Evolutionary conservation across 768 basidiomycete genomes (phyloP).

Genomic region (Mycena rebaudengoi): DNA sequence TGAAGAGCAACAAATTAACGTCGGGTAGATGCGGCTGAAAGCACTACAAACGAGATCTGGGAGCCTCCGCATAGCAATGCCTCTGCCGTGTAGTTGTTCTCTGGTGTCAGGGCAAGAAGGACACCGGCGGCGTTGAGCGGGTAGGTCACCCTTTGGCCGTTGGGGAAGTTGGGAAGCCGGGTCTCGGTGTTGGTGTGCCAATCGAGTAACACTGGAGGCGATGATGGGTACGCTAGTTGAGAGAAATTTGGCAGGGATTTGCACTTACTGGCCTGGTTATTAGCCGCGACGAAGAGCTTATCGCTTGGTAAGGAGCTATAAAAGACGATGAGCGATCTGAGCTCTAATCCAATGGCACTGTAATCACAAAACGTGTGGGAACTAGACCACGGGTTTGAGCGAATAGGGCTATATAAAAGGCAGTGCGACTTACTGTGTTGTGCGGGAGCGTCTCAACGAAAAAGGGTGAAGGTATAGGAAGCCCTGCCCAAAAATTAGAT

Average conservation of each 20-base stretch:
- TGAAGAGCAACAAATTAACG: not conserved
- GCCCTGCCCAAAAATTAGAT: conserved; percentile 5
- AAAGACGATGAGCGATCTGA: not conserved
- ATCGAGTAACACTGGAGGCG: conserved; percentile 31
- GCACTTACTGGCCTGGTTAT: conserved; percentile 29
- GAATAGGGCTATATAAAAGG: not conserved
- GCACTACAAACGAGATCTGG: conserved; percentile 20
- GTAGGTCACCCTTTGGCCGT: conserved; percentile 31
- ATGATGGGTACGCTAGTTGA: not conserved
- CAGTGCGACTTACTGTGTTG: conserved; percentile 10
- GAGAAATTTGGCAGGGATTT: not conserved
- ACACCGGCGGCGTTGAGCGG: conserved; percentile 29
- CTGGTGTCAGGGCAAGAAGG: conserved; percentile 37
- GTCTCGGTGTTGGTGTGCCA: conserved; percentile 34
- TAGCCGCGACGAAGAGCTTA: conserved; percentile 34
- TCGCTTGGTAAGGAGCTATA: conserved; percentile 29
- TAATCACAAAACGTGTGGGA: conserved; percentile 22
- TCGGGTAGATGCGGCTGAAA: not conserved
- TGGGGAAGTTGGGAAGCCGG: conserved; percentile 36
- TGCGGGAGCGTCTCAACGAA: conserved; percentile 25
- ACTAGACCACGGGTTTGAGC: not conserved
- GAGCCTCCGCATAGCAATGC: conserved; percentile 41
- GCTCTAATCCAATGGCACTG: not conserved
- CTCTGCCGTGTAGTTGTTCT: conserved; percentile 38
- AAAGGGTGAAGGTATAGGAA: conserved; percentile 21